Evolutionary conservation across 129 eudicot species (phyloP).

Genomic region (Lactuca sativa): DNA sequence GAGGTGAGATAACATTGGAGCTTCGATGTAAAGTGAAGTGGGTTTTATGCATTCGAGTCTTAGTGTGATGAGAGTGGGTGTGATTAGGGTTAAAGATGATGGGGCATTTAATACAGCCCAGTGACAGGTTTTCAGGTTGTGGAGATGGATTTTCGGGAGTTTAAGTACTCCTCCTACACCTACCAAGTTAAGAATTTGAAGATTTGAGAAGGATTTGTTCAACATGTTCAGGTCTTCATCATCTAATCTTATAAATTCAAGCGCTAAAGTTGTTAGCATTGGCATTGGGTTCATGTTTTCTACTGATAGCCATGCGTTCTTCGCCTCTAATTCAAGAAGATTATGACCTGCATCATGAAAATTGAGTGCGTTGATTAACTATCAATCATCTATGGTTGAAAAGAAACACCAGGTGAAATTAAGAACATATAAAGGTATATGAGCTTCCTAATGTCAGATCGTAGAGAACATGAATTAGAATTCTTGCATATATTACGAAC

Average conservation of each 20-base stretch:
- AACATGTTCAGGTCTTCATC: slow-evolving; percentile 49
- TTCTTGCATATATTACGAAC: background rate
- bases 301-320: too few relatives aligned
- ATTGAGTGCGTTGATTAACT: too few relatives aligned
- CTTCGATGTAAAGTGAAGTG: slow-evolving; percentile 39
- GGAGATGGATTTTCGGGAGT: slow-evolving; percentile 53
- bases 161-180: slow-evolving; percentile 76
- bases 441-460: too few relatives aligned
- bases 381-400: too few relatives aligned
- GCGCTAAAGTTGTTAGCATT: too few relatives aligned
- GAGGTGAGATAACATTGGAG: slow-evolving; percentile 52
- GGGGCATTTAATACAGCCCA: slow-evolving; percentile 71
- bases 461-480: too few relatives aligned
- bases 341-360: too few relatives aligned
- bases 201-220: slow-evolving; percentile 54
- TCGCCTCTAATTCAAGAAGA: too few relatives aligned
- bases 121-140: slow-evolving; percentile 47
- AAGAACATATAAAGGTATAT: too few relatives aligned
- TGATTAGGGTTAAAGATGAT: slow-evolving; percentile 40
- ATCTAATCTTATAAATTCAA: too few relatives aligned
- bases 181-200: slow-evolving; percentile 58
- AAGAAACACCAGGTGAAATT: too few relatives aligned
- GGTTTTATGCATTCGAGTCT: slow-evolving; percentile 60
- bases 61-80: slow-evolving; percentile 56
- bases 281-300: too few relatives aligned